Percentiles rank a stretch among this genome's conserved stretches.
phyloP scores from a whole-genome alignment of 1,139 yeast genomes.

The Geotrichum macrosporum region DNA sequence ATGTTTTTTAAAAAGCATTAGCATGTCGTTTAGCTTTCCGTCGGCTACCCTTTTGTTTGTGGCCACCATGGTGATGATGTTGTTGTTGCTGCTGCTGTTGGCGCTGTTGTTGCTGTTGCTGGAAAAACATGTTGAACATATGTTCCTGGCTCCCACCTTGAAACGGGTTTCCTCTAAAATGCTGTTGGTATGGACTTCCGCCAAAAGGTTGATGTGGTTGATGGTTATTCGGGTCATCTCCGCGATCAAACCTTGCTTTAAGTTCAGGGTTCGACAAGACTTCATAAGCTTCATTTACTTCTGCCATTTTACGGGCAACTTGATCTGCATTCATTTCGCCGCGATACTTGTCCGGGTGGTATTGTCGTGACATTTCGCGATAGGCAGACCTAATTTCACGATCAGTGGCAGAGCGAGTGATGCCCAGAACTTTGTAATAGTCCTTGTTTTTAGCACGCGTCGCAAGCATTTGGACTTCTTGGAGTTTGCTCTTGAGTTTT shows the following conservation, averaged over 20 bases:
- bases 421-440: slow-evolving; percentile 74
- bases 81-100: slow-evolving; percentile 8
- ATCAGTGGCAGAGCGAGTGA: slow-evolving; percentile 62
- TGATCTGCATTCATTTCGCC: slow-evolving; percentile 64
- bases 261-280: slow-evolving; percentile 64
- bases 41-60: background rate
- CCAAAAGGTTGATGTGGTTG: no score
- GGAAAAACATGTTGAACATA: slow-evolving; percentile 1
- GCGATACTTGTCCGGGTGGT: slow-evolving; percentile 87
- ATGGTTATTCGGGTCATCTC: slow-evolving; percentile 53
- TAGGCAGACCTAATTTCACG: slow-evolving; percentile 78
- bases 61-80: no score
- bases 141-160: slow-evolving; percentile 4
- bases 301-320: slow-evolving; percentile 82
- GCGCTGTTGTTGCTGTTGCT: slow-evolving; percentile 7
- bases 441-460: slow-evolving; percentile 59
- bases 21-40: background rate
- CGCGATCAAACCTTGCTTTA: slow-evolving; percentile 61
- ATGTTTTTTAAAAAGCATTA: background rate
- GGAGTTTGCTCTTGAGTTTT: slow-evolving; percentile 48
- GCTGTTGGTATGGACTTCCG: slow-evolving; percentile 10
- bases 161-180: slow-evolving; percentile 3
- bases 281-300: slow-evolving; percentile 90
- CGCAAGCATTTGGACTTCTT: slow-evolving; percentile 50
- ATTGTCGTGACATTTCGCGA: slow-evolving; percentile 69